Conservation (phyloP, 78 protist species). For the Dictyostelium discoideum region DNA sequence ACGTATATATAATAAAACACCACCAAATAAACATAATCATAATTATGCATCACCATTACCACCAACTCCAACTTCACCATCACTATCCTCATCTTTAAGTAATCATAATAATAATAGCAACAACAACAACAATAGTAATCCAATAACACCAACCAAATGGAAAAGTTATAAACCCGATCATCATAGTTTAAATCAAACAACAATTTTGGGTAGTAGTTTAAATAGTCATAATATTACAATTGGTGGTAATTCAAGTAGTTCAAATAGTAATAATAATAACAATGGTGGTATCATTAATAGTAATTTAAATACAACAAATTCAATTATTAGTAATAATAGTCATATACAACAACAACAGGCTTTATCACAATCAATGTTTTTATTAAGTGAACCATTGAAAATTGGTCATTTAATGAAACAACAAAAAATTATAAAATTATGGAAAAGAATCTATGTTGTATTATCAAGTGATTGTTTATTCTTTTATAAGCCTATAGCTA, state of each 20-base stretch:
- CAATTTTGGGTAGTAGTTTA: not conserved
- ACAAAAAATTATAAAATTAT: slow-evolving; percentile 48
- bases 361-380: not conserved
- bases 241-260: not conserved
- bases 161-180: slow-evolving; percentile 60
- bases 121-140: not conserved
- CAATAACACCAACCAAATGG: slow-evolving; percentile 36
- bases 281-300: not conserved
- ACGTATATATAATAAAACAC: not conserved
- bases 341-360: not conserved
- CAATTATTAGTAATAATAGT: not conserved
- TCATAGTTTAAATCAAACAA: not conserved
- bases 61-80: not conserved
- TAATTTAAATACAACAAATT: not conserved
- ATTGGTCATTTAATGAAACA: slow-evolving; percentile 52
- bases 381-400: slow-evolving; percentile 41
- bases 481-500: slow-evolving; percentile 20
- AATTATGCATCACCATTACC: not conserved
- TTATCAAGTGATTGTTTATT: slow-evolving; percentile 47
- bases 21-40: slow-evolving; percentile 9
- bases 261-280: not conserved
- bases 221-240: not conserved
- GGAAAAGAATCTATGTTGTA: slow-evolving; percentile 63
- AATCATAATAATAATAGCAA: not conserved
- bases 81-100: not conserved